These are phyloP conservation scores for Nicotiana benthamiana DNA, from an alignment of 257 asterid genomes.

Conservation along the genomic window DNA sequence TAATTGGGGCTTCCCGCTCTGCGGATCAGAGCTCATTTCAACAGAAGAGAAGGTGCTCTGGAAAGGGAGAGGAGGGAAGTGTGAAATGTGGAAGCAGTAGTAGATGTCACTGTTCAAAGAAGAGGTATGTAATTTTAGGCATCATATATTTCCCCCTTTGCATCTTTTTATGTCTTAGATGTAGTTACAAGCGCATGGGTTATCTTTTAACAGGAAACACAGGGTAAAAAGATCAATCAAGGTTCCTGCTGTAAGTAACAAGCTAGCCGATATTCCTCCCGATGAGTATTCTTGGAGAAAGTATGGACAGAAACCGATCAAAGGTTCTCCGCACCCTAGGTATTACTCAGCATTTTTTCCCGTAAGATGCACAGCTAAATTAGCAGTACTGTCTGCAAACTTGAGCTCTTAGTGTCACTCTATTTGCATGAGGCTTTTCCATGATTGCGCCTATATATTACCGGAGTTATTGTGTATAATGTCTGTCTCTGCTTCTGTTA, in stretches of 20 bases:
- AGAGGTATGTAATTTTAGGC: conserved; percentile 44
- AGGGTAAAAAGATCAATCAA: conserved; percentile 57
- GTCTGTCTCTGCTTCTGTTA: not conserved
- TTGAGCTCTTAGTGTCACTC: not conserved
- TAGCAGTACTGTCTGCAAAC: not conserved
- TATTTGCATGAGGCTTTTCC: not conserved
- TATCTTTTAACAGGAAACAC: conserved; percentile 40
- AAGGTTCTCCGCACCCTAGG: conserved; percentile 83
- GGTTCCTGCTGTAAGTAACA: conserved; percentile 72
- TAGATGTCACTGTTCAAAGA: conserved; percentile 86
- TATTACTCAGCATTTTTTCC: conserved; percentile 6
- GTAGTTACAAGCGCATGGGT: not conserved
- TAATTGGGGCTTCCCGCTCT: conserved; percentile 62
- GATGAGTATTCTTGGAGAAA: conserved; percentile 80
- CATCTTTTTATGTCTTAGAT: not conserved
- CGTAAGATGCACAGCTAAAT: not conserved
- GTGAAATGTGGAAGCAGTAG: conserved; percentile 83
- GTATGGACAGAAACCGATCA: conserved; percentile 78
- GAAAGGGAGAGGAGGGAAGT: conserved; percentile 78
- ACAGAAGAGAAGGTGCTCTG: conserved; percentile 70
- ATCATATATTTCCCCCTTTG: not conserved
- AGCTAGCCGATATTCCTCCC: conserved; percentile 67
- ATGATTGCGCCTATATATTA: not conserved
- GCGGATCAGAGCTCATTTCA: conserved; percentile 66
- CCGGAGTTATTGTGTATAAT: not conserved